Conservation (phyloP, 169 alveolate genomes). For the Plasmodium vinckei region DNA sequence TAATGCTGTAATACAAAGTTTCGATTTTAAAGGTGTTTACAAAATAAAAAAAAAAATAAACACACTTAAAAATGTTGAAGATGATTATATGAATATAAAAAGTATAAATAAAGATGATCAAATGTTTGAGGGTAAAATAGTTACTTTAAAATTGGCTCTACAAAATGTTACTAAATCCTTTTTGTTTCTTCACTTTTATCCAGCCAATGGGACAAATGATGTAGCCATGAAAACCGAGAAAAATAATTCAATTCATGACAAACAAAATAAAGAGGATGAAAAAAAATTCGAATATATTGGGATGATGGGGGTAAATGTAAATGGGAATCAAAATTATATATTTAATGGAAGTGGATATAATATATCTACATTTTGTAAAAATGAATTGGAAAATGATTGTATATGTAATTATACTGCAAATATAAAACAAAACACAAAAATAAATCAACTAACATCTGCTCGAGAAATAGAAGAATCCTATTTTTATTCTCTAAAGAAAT, state of each 20-base stretch:
- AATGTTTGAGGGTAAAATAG: conserved; percentile 38
- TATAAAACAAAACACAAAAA: conserved; percentile 24
- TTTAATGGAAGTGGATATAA: conserved; percentile 59
- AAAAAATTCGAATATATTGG: conserved; percentile 41
- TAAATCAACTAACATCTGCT: conserved; percentile 21
- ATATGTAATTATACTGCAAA: conserved; percentile 29
- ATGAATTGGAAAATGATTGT: conserved; percentile 7
- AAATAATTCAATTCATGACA: too few relatives aligned
- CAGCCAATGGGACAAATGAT: too few relatives aligned
- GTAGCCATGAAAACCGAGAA: too few relatives aligned
- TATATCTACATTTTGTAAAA: conserved; percentile 32
- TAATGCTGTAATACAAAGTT: conserved; percentile 36
- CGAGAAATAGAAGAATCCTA: conserved; percentile 70
- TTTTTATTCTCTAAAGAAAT: conserved; percentile 24
- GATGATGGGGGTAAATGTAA: conserved; percentile 28
- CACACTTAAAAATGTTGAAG: background rate
- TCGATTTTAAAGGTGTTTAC: conserved; percentile 47
- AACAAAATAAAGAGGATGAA: background rate
- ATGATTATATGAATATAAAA: background rate
- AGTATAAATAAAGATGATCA: background rate
- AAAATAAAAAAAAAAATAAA: background rate
- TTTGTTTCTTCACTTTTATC: conserved; percentile 49
- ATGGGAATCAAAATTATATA: background rate
- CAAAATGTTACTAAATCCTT: conserved; percentile 31
- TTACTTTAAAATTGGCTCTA: conserved; percentile 54